A percentile compares a stretch with the other conserved stretches of the same genome.
Conservation (phyloP, 805 yeast species). For the Suhomyces pyralidae region DNA sequence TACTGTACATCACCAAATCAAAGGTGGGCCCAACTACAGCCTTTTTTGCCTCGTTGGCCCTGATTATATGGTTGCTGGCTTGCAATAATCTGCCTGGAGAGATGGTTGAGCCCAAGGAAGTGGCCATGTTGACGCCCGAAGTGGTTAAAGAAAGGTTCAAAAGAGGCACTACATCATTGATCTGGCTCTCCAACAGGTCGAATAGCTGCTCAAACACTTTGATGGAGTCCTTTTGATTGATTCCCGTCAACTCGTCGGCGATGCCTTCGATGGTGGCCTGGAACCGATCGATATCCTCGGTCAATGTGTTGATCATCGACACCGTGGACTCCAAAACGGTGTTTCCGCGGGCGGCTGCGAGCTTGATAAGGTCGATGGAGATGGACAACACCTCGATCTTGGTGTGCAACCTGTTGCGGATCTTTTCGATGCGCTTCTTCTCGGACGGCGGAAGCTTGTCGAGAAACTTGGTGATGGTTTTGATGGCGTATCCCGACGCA, state of each 20-base stretch:
- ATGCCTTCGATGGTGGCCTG: constrained; percentile 47
- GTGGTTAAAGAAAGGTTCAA: constrained; percentile 64
- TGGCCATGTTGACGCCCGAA: constrained; percentile 59
- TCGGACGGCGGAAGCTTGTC: constrained; percentile 56
- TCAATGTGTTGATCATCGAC: constrained; percentile 52
- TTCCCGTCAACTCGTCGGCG: constrained; percentile 25
- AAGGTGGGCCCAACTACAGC: constrained; percentile 56
- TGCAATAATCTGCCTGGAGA: constrained; percentile 68
- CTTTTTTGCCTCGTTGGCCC: constrained; percentile 1
- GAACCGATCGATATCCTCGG: constrained; percentile 55
- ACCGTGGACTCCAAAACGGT: constrained; percentile 55
- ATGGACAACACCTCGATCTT: constrained; percentile 60
- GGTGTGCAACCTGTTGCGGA: constrained; percentile 47
- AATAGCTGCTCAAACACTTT: constrained; percentile 50
- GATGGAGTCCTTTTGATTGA: constrained; percentile 37
- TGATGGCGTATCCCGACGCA: constrained; percentile 71
- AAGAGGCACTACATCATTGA: constrained; percentile 68
- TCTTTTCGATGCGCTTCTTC: constrained; percentile 38
- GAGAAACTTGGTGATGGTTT: constrained; percentile 55
- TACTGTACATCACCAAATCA: constrained; percentile 53
- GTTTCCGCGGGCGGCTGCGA: constrained; percentile 61
- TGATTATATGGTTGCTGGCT: constrained; percentile 48
- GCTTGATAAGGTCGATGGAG: constrained; percentile 64
- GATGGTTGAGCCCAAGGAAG: constrained; percentile 47
- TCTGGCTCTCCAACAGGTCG: constrained; percentile 44